Conservation (phyloP, 129 eudicot genomes). For the Flaveria sonorensis region DNA sequence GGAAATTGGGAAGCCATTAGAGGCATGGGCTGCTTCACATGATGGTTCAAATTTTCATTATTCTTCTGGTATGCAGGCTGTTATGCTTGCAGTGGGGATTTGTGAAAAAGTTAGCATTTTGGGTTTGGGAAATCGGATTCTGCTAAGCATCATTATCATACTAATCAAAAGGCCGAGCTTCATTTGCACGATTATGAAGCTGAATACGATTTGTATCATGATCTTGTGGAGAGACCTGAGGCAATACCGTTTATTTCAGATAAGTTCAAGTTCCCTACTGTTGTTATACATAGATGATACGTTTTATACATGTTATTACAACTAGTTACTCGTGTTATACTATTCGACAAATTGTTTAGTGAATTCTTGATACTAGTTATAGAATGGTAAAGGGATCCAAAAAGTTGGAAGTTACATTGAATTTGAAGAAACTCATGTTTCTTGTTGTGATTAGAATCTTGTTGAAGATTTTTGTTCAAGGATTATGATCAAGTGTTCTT, state of each 20-base stretch:
- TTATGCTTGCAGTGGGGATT: constrained; percentile 74
- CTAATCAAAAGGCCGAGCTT: constrained; percentile 84
- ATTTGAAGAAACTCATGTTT: constrained; percentile 19
- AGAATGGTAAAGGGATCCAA: constrained; percentile 23
- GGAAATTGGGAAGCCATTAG: constrained; percentile 46
- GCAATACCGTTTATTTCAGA: constrained; percentile 76
- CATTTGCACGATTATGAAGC: constrained; percentile 80
- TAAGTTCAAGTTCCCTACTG: constrained; percentile 79
- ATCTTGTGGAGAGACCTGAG: constrained; percentile 64
- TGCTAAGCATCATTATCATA: constrained; percentile 89
- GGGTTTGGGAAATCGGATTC: constrained; percentile 79
- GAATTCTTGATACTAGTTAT: background rate
- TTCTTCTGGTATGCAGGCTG: constrained; percentile 98
- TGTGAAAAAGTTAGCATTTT: constrained; percentile 75
- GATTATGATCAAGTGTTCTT: background rate
- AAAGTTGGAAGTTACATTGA: constrained; percentile 20
- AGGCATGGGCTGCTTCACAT: constrained; percentile 63
- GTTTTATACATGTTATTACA: constrained; percentile 3
- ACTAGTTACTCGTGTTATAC: too few relatives aligned
- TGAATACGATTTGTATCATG: constrained; percentile 79
- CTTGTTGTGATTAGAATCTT: constrained; percentile 17
- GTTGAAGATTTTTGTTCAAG: too few relatives aligned
- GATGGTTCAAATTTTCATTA: constrained; percentile 78
- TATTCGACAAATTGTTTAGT: too few relatives aligned
- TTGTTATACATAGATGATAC: constrained; percentile 66